Evolutionary conservation across 805 yeast genomes (phyloP), one percentile per base, ranked within the genome.

Genomic region (Lipomyces sp.): DNA sequence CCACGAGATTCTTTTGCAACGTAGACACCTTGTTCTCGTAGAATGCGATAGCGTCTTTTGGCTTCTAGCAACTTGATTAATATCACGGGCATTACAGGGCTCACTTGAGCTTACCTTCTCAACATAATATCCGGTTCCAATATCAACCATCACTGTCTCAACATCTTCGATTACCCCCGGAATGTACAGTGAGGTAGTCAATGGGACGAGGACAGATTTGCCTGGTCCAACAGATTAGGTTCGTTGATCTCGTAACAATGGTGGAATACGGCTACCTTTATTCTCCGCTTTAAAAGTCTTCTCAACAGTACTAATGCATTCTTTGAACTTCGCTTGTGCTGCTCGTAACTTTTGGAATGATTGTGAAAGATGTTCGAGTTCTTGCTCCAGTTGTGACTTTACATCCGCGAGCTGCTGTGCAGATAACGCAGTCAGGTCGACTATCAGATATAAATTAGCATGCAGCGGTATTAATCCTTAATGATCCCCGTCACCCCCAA

Each of bases 121-220:
- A 18, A 92, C 93, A 75, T 85, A 95, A 76, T 95, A 95, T 2
- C 98, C 98, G 0, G 99, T 95, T 45, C 99, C 99, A 33, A 95
- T 88, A 75, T 95, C 99, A 8, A 95, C 97, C 76, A 95, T 81
- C 73, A 89, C 95, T 65, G 84, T 86, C 66, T 87, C 84, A 60
- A 83, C 83, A 65, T 89, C 86, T 55, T 82, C 81, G 60, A 90
- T 83, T 62, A 81, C 84, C 1, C 98, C 99, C 3, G 97, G 97
- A 34, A 95, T 89, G 72, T 95, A 95, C 53, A 95, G 80, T 0
- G 97, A 91, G 24, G 92, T 83, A 0, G 98, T 91, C 67, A 96
- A 82, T 4, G 99, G 99, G 0, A 95, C 91, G 69, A 95, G 80
- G 29, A 94, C 76, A 42, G 85, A 84, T 57, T 83, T 79, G 0